A percentile compares a stretch with the other conserved stretches of the same genome.
Evolutionary conservation across 768 basidiomycete species (phyloP).

Genomic region (Sarcodon aspratus): DNA sequence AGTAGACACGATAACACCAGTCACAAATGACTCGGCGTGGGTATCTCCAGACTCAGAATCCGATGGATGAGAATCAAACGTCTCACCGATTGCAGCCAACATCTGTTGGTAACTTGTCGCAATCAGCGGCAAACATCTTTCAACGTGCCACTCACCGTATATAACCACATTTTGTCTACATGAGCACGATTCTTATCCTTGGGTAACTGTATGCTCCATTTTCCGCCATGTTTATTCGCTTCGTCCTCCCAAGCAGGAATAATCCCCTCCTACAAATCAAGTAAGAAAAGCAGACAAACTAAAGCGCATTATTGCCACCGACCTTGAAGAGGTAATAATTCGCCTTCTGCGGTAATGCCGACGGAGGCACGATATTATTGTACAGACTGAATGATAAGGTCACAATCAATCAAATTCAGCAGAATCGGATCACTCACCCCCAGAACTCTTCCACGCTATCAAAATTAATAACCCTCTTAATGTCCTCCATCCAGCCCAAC

Average conservation of each 20-base stretch:
- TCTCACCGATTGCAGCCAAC: conserved; percentile 99
- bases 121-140: no score
- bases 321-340: conserved; percentile 99
- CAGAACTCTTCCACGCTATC: conserved; percentile 99
- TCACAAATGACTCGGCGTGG: conserved; percentile 35
- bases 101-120: conserved; percentile 41
- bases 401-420: conserved; percentile 1
- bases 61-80: conserved; percentile 82
- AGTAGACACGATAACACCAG: conserved; percentile 91
- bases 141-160: conserved; percentile 52
- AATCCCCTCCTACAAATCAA: conserved; percentile 63
- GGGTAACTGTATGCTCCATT: conserved; percentile 97
- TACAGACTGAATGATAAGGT: conserved; percentile 48
- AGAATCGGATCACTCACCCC: conserved; percentile 52
- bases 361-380: conserved; percentile 96
- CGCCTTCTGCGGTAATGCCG: conserved; percentile 87
- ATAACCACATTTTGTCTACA: conserved; percentile 97
- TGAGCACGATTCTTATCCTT: conserved; percentile 80
- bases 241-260: conserved; percentile 98
- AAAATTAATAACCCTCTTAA: conserved; percentile 91
- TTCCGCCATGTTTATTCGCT: conserved; percentile 93
- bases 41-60: conserved; percentile 28
- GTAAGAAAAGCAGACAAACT: not conserved
- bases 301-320: conserved; percentile 11
- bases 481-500: conserved; percentile 97